These are phyloP conservation scores for Aureobasidium sp. DNA, from an alignment of 2,329 filamentous ascomycete genomes.

Conservation along the genomic window DNA sequence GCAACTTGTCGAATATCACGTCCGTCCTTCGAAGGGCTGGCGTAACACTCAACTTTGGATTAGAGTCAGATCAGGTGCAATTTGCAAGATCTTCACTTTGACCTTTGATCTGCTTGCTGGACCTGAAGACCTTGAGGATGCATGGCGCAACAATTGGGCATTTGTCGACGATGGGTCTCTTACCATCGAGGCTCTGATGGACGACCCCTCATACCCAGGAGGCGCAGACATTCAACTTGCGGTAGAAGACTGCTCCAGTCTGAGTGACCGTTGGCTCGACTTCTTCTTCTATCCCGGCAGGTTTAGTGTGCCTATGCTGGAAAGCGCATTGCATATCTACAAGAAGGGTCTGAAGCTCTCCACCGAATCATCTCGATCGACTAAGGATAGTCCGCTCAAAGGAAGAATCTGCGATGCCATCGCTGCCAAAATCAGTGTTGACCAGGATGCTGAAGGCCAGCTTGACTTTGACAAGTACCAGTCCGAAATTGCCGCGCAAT, in stretches of 20 bases:
- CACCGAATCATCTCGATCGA: conserved; percentile 23
- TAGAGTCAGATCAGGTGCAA: conserved; percentile 48
- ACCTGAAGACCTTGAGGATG: conserved; percentile 54
- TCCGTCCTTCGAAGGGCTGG: conserved; percentile 35
- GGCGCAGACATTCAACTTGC: conserved; percentile 22
- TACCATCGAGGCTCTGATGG: conserved; percentile 35
- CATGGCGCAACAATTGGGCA: conserved; percentile 56
- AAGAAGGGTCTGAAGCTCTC: conserved; percentile 53
- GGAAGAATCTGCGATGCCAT: conserved; percentile 71
- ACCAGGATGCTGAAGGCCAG: conserved; percentile 53
- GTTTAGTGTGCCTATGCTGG: conserved; percentile 71
- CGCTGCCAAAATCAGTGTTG: conserved; percentile 60
- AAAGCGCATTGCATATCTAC: conserved; percentile 77
- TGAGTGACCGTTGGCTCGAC: conserved; percentile 72
- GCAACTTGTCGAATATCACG: conserved; percentile 43
- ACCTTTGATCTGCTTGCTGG: conserved; percentile 57
- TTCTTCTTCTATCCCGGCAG: conserved; percentile 77
- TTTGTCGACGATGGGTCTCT: conserved; percentile 37
- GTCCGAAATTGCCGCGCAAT: conserved; percentile 69
- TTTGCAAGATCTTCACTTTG: conserved; percentile 61
- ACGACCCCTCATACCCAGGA: conserved; percentile 32
- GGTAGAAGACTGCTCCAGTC: conserved; percentile 26
- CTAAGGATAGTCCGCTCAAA: conserved; percentile 53
- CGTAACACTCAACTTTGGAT: conserved; percentile 40
- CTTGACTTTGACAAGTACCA: conserved; percentile 73